Conservation (phyloP, 371 early-diverging fungal species). For the Mucor sp. region DNA sequence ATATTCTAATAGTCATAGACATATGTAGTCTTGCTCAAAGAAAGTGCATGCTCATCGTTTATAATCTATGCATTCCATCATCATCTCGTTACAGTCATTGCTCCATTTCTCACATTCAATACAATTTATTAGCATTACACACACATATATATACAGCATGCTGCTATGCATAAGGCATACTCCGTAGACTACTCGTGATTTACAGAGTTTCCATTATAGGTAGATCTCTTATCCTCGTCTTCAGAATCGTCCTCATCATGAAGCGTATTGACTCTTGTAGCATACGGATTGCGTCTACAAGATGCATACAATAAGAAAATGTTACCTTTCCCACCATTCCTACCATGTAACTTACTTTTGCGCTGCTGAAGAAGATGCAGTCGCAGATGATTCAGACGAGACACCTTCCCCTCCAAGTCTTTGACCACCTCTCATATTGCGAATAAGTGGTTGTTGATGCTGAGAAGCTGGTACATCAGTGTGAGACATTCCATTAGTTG, state of each 20-base stretch:
- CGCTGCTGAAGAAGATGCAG: conserved; percentile 8
- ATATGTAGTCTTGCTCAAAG: too few relatives aligned
- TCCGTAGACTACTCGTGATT: conserved; percentile 43
- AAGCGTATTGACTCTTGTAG: conserved; percentile 32
- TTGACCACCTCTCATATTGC: conserved; percentile 23
- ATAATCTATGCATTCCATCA: too few relatives aligned
- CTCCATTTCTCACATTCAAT: background rate
- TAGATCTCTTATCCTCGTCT: conserved; percentile 24
- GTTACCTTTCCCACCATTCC: background rate
- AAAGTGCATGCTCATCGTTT: too few relatives aligned
- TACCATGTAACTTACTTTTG: conserved; percentile 10
- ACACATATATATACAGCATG: background rate
- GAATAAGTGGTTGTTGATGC: conserved; percentile 9
- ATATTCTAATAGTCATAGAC: too few relatives aligned
- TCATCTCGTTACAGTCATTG: too few relatives aligned
- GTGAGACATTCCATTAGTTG: conserved; percentile 8
- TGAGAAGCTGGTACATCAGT: background rate
- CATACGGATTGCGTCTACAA: conserved; percentile 24
- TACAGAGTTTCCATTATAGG: conserved; percentile 53
- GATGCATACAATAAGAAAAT: background rate
- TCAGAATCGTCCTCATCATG: conserved; percentile 12
- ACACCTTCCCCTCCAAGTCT: conserved; percentile 20
- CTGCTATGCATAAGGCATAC: background rate
- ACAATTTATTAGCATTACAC: background rate
- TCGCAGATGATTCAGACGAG: background rate